Evolutionary conservation across 768 basidiomycete genomes (phyloP).

Genomic region (Podaxis carcinomalis): DNA sequence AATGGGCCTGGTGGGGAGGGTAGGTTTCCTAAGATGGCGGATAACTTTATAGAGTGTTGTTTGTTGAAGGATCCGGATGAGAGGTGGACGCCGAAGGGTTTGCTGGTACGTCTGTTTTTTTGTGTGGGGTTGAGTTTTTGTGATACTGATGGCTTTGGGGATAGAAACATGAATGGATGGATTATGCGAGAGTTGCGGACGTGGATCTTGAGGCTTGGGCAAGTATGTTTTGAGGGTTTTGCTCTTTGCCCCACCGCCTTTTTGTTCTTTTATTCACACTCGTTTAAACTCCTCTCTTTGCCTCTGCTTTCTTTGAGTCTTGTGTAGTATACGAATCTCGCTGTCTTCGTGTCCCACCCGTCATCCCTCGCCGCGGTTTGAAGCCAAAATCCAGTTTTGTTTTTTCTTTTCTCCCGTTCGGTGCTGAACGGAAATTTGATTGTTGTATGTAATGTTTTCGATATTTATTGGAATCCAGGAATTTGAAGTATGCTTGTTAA

Average conservation of each 20-base stretch:
- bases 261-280: neutral
- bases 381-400: neutral
- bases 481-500: no score
- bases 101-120: slow-evolving; percentile 52
- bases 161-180: slow-evolving; percentile 78
- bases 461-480: neutral
- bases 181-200: slow-evolving; percentile 49
- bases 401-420: neutral
- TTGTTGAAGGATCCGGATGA: slow-evolving; percentile 84
- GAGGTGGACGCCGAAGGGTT: slow-evolving; percentile 83
- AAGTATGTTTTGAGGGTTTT: slow-evolving; percentile 49
- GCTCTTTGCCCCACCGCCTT: neutral
- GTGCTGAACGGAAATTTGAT: neutral
- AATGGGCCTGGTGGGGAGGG: slow-evolving; percentile 44
- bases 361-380: no score
- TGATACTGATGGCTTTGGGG: neutral
- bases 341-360: neutral
- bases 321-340: neutral
- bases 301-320: neutral
- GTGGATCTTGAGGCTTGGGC: slow-evolving; percentile 82
- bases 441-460: neutral
- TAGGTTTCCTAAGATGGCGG: slow-evolving; percentile 64
- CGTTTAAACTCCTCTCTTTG: neutral
- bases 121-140: neutral
- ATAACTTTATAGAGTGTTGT: slow-evolving; percentile 86